These are phyloP conservation scores for Amesomyces nigricolor DNA, from an alignment of 2,329 filamentous ascomycete genomes.

Conservation along the genomic window DNA sequence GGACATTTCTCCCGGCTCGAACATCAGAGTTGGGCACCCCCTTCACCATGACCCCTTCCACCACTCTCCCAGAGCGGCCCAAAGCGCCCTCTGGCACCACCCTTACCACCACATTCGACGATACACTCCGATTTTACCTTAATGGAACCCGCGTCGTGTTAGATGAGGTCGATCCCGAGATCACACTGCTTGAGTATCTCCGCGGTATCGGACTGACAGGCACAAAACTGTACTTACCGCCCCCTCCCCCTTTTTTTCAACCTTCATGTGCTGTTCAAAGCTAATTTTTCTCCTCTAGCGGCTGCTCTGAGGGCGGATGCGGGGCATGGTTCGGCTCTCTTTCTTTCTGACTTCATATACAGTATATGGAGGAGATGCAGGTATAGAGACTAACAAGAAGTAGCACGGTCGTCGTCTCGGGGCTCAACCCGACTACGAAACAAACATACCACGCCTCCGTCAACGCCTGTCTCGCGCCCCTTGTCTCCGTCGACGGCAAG, in stretches of 20 bases:
- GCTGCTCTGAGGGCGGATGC: constrained; percentile 93
- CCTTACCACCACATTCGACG: constrained; percentile 73
- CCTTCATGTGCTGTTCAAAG: background rate
- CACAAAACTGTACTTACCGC: constrained; percentile 65
- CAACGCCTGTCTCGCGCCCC: constrained; percentile 89
- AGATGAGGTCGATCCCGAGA: constrained; percentile 82
- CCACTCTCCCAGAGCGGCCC: constrained; percentile 42
- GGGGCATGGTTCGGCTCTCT: constrained; percentile 56
- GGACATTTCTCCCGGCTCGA: too few species aligned
- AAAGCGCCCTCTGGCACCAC: constrained; percentile 34
- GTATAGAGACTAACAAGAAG: too few species aligned
- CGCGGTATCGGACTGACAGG: constrained; percentile 89
- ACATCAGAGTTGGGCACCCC: too few species aligned
- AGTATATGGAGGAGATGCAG: too few species aligned
- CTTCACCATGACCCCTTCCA: constrained; percentile 50
- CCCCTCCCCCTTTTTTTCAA: background rate
- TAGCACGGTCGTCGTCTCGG: constrained; percentile 85
- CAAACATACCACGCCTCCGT: constrained; percentile 94
- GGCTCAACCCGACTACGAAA: constrained; percentile 87
- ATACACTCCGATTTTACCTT: constrained; percentile 86
- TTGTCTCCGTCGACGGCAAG: constrained; percentile 92
- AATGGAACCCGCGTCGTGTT: constrained; percentile 87
- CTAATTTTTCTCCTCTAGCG: constrained; percentile 38
- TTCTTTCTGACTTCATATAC: too few species aligned
- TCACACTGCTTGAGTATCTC: constrained; percentile 88